These are phyloP conservation scores for Stagonosporopsis rhizophila DNA, from an alignment of 2,329 filamentous ascomycete genomes.

Conservation along the genomic window DNA sequence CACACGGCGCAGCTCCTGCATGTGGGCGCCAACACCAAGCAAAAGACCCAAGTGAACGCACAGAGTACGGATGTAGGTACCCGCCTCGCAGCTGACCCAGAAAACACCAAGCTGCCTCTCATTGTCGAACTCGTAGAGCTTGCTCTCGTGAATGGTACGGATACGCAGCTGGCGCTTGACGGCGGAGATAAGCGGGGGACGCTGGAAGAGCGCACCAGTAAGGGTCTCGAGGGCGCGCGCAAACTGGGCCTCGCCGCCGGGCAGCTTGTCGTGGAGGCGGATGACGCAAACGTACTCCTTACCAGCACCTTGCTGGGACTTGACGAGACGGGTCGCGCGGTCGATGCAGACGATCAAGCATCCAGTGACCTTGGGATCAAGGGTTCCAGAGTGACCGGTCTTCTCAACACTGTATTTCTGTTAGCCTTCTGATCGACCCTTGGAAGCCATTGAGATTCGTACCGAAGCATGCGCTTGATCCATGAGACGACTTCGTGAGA, in stretches of 20 bases:
- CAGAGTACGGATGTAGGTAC: conserved; percentile 97
- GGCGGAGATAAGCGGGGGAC: conserved; percentile 94
- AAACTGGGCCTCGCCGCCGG: conserved; percentile 91
- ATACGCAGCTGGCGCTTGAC: conserved; percentile 99
- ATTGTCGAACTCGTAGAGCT: conserved; percentile 95
- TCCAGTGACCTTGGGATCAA: conserved; percentile 97
- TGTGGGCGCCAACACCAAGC: conserved; percentile 88
- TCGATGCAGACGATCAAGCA: conserved; percentile 96
- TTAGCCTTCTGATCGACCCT: conserved; percentile 22
- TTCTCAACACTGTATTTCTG: conserved; percentile 74
- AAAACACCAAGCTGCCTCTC: conserved; percentile 97
- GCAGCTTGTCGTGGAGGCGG: conserved; percentile 91
- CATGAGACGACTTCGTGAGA: conserved; percentile 99
- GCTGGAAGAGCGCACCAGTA: conserved; percentile 95
- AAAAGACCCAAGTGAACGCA: conserved; percentile 88
- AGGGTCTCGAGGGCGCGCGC: conserved; percentile 92
- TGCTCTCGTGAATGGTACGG: conserved; percentile 96
- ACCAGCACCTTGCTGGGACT: conserved; percentile 97
- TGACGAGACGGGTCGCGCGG: conserved; percentile 95
- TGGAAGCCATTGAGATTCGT: conserved; percentile 33
- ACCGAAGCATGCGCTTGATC: conserved; percentile 97
- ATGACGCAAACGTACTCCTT: conserved; percentile 99
- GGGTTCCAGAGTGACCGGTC: conserved; percentile 96
- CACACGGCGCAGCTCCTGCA: conserved; percentile 97
- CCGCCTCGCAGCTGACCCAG: conserved; percentile 98